Evolutionary conservation across 192 early-diverging fungal species (phyloP).

Genomic region (Podila minutissima): DNA sequence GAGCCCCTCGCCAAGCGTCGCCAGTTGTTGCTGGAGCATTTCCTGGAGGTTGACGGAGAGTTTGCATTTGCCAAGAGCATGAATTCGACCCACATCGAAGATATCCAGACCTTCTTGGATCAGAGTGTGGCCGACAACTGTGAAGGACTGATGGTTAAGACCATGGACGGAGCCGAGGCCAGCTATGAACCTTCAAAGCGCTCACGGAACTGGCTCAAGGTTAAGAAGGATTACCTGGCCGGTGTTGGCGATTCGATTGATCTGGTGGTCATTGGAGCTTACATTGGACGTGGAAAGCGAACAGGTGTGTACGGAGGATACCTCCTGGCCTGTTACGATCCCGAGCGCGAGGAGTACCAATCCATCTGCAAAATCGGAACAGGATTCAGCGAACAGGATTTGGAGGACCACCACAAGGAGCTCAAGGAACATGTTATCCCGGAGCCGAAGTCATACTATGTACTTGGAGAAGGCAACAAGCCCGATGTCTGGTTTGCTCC

Average conservation of each 20-base stretch:
- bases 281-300: conserved; percentile 93
- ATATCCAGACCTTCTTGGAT: conserved; percentile 95
- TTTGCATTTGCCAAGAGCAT: conserved; percentile 90
- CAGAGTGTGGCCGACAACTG: conserved; percentile 85
- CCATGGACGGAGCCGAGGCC: conserved; percentile 83
- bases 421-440: conserved; percentile 82
- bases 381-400: conserved; percentile 91
- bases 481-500: conserved; percentile 99
- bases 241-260: conserved; percentile 97
- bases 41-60: conserved; percentile 83
- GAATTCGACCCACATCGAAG: conserved; percentile 87
- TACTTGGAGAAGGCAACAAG: conserved; percentile 77
- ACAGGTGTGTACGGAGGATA: conserved; percentile 96
- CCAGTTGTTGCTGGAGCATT: conserved; percentile 72
- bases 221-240: conserved; percentile 98
- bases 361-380: conserved; percentile 99
- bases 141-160: conserved; percentile 99
- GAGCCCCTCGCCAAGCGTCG: conserved; percentile 82
- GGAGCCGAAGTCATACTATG: conserved; percentile 84
- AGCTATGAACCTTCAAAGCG: conserved; percentile 97
- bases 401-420: conserved; percentile 76
- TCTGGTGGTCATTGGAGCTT: conserved; percentile 96
- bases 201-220: conserved; percentile 99
- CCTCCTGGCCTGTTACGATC: conserved; percentile 97
- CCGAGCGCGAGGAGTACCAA: conserved; percentile 94